phyloP scores from a whole-genome alignment of 345 rosid genomes.

The Gossypium bickii region DNA sequence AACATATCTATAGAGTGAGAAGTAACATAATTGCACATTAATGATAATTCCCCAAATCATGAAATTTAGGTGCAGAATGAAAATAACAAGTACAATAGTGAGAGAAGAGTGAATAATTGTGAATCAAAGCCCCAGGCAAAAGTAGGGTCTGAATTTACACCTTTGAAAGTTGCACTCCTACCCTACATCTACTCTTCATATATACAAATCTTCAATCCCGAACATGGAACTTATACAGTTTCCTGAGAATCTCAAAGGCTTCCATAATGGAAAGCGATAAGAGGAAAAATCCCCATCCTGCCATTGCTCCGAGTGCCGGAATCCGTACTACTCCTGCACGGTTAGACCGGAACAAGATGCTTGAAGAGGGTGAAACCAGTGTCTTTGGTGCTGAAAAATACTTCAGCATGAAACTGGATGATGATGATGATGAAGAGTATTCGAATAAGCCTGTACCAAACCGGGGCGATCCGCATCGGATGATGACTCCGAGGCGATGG shows the following conservation, averaged over 20 bases:
- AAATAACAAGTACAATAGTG: not conserved
- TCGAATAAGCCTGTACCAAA: constrained; percentile 9
- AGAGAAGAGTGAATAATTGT: not conserved
- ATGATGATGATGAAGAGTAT: not conserved
- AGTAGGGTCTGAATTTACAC: constrained; percentile 3
- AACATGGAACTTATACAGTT: not conserved
- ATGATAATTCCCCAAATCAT: not conserved
- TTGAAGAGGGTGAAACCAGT: constrained; percentile 36
- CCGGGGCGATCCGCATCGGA: constrained; percentile 22
- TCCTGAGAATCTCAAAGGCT: not conserved
- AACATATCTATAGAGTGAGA: no score
- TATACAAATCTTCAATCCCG: not conserved
- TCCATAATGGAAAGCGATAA: constrained; percentile 7
- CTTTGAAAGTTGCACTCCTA: constrained; percentile 1
- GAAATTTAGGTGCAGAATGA: constrained; percentile 5
- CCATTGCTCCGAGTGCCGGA: not conserved
- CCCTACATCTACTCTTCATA: not conserved
- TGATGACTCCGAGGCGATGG: constrained; percentile 27
- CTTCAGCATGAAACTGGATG: constrained; percentile 42
- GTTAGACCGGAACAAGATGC: constrained; percentile 21
- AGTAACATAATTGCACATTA: not conserved
- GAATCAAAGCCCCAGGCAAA: not conserved
- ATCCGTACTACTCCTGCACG: constrained; percentile 5
- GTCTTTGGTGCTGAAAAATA: constrained; percentile 56
- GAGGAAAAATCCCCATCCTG: constrained; percentile 5